phyloP scores from a whole-genome alignment of 495 filamentous ascomycete species.

The Daldinia bambusicola region DNA sequence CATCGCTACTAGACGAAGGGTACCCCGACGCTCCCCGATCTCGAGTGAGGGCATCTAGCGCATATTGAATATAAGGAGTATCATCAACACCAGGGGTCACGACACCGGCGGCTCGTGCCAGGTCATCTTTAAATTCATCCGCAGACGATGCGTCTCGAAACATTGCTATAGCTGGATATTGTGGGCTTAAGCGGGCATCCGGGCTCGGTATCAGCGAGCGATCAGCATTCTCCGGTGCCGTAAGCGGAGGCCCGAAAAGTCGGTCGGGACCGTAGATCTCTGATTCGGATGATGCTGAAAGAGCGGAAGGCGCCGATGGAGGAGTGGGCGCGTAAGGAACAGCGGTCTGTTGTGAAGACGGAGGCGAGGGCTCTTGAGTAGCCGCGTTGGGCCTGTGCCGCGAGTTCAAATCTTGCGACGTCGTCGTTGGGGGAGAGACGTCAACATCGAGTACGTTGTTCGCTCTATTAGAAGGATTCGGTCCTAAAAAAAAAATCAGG shows the following conservation, averaged over 20 bases:
- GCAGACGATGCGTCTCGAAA: constrained; percentile 46
- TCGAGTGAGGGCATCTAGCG: constrained; percentile 58
- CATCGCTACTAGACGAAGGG: constrained; percentile 46
- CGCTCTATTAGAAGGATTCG: constrained; percentile 14
- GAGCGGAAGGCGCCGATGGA: constrained; percentile 45
- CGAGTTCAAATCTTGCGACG: constrained; percentile 34
- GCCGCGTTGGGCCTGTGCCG: constrained; percentile 18
- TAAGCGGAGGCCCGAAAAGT: constrained; percentile 42
- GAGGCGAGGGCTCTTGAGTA: constrained; percentile 19
- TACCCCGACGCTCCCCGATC: constrained; percentile 47
- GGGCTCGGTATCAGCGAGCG: constrained; percentile 41
- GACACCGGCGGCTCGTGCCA: constrained; percentile 55
- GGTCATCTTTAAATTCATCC: constrained; percentile 55
- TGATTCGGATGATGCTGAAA: constrained; percentile 48
- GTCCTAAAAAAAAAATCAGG: constrained; percentile 19
- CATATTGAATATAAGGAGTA: constrained; percentile 59
- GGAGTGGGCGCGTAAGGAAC: constrained; percentile 51
- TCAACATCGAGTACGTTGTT: constrained; percentile 13
- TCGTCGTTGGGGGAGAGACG: constrained; percentile 18
- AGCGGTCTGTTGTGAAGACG: constrained; percentile 40
- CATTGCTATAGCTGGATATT: constrained; percentile 46
- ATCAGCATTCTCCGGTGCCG: constrained; percentile 25
- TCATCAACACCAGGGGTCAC: constrained; percentile 62
- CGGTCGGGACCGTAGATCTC: constrained; percentile 52
- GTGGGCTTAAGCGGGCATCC: constrained; percentile 47